Percentiles rank a stretch among this genome's conserved stretches.
Evolutionary conservation across 2,329 filamentous ascomycete species (phyloP).

Genomic region (Proliferodiscus dingleyae): DNA sequence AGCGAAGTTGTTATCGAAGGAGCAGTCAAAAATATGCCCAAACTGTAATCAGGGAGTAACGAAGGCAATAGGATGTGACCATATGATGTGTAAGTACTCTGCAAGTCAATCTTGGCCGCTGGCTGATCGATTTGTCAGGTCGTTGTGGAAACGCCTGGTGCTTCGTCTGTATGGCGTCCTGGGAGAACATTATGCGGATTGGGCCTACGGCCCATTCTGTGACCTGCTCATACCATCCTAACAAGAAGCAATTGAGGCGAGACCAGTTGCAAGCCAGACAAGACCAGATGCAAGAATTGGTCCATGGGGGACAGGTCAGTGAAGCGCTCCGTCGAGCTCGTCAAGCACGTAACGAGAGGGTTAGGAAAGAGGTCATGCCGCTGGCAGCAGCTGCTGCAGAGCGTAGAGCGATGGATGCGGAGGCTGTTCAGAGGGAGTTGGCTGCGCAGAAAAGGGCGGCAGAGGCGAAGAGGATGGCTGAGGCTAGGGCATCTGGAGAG

Average conservation of each 20-base stretch:
- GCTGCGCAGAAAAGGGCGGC: background rate
- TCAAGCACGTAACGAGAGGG: slow-evolving; percentile 4
- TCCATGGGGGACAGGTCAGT: slow-evolving; percentile 18
- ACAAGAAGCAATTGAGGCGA: background rate
- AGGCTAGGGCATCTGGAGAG: background rate
- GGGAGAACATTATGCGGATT: slow-evolving; percentile 19
- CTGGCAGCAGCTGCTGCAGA: slow-evolving; percentile 17
- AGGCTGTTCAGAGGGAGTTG: background rate
- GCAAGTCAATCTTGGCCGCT: background rate
- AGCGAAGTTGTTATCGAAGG: slow-evolving; percentile 18
- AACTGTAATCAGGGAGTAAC: slow-evolving; percentile 19
- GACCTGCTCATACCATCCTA: slow-evolving; percentile 14
- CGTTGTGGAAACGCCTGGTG: slow-evolving; percentile 24
- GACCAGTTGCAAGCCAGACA: slow-evolving; percentile 2
- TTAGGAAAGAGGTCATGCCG: slow-evolving; percentile 9
- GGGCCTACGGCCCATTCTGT: slow-evolving; percentile 15
- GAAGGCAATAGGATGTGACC: slow-evolving; percentile 20
- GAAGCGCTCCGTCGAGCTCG: slow-evolving; percentile 13
- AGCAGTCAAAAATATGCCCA: slow-evolving; percentile 18
- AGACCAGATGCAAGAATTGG: slow-evolving; percentile 9
- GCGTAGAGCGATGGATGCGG: slow-evolving; percentile 6
- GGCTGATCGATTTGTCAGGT: slow-evolving; percentile 3
- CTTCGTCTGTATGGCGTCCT: slow-evolving; percentile 19
- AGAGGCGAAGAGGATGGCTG: background rate
- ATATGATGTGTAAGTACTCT: slow-evolving; percentile 19